These are phyloP conservation scores for Setaria viridis DNA, from an alignment of 202 grass and related monocot genomes.

Conservation along the genomic window DNA sequence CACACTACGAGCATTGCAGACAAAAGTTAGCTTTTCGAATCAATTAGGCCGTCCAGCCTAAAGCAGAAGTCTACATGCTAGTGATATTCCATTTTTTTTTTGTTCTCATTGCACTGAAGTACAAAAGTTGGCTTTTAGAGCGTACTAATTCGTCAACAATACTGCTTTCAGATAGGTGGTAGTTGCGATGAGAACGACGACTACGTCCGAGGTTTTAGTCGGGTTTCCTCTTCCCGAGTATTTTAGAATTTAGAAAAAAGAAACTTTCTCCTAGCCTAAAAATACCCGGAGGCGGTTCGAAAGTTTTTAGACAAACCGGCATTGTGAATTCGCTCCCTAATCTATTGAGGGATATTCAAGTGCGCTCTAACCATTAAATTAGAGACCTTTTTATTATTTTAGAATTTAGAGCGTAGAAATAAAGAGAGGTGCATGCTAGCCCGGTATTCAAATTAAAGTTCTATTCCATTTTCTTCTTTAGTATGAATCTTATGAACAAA, in stretches of 20 bases:
- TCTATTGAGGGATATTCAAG: no score
- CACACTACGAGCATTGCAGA: neutral
- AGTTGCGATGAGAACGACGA: neutral
- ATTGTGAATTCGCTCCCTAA: no score
- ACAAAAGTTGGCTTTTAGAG: slow-evolving; percentile 15
- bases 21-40: slow-evolving; percentile 5
- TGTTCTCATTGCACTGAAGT: neutral
- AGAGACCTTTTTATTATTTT: no score
- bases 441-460: neutral
- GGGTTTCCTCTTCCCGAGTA: neutral
- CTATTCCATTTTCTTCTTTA: neutral
- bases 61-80: neutral
- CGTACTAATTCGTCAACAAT: neutral
- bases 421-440: no score
- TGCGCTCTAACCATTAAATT: no score
- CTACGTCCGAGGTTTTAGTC: neutral
- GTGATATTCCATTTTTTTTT: neutral
- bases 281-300: no score
- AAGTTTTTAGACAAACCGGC: no score
- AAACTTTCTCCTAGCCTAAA: no score
- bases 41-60: neutral
- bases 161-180: neutral
- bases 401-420: no score
- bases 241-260: no score
- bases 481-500: neutral